Evolutionary conservation across 1,139 yeast genomes (phyloP), one percentile per base, ranked within the genome.

Genomic region (Zygosaccharomyces sapae): DNA sequence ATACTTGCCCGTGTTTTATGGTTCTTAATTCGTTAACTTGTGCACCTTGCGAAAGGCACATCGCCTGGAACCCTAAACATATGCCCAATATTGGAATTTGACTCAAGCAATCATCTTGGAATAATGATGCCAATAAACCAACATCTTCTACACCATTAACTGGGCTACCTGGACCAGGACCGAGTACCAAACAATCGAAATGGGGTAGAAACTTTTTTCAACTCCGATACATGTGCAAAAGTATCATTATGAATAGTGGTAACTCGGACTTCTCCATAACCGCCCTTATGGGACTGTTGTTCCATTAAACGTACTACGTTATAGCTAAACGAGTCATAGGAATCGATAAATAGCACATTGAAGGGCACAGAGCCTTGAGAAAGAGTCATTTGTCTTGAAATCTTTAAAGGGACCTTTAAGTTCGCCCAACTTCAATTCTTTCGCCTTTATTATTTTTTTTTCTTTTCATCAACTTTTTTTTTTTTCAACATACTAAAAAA

Each of bases 81-180:
- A 94, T 85, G 0, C 99, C 99, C 44, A 94, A 69, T 0, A 89
- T 75, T 0, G 98, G 97, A 1, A 86, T 67, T 0, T 47, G 40
- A 12, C n/a, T 4, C 2, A 31, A 38, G 2, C 52, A 25, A 4
- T 45, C 49, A 10, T 53, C 52, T 8, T 51, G 44, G 46, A 66
- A 69, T 27, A 69, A 41, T 3, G 49, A 46, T 3, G 80, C 77
- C n/a, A 89, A 77, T 4, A 89, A 75, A 0, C 97, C 97, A 19
- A 86, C 80, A 61, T 90, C 97, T 1, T 63, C 53, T 0, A 73
- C 63, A 1, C 66, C 59, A 38, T 70, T 75, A 2, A 70, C 69
- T 0, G 98, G 98, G 56, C 86, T 81, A 0, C 99, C 99, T 0
- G 99, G 99, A 0, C 99, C 99, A 0, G 99, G 99, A 0, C 98